Evolutionary conservation across 352 stramenopile species (phyloP), one percentile per base, ranked within the genome.

Genomic region (Salisapilia sapeloensis): DNA sequence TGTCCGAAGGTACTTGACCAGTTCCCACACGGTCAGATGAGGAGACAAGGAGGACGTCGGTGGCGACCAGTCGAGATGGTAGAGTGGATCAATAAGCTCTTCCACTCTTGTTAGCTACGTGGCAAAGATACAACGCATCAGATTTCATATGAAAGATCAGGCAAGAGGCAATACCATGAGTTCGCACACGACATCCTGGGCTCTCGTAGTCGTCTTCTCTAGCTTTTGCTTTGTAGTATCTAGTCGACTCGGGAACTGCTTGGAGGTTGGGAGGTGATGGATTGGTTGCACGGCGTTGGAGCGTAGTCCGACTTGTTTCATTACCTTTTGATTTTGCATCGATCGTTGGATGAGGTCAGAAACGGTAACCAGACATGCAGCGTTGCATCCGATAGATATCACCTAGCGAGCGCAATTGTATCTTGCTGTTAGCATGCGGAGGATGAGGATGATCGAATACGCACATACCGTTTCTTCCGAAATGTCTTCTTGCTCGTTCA

Each of bases 1-100:
- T 3, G 80, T 65, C 38, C 74, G 72, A n/a, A 86, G 58, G 36
- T 86, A 83, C 45, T 76, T 82, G 53, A 86, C 82, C 10, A 83
- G 48, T 37, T 86, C 71, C 62, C 65, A 82, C 66, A 86, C 80
- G 25, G 57, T 65, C 33, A 67, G 67, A 38, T 86, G 62, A 1
- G 71, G 63, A 28, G 82, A 65, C 0, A 63, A 55, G 6, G 69
- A 56, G 4, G 66, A 44, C 10, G 71, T 53, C 7, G 46, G 54
- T 4, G 71, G 61, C 2, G 51, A 61, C 71, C 71, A 86, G 37
- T 86, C 76, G 28, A 83, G 52, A 40, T 72, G 83, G 43, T 81
- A 79, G 29, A 82, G 78, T 6, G 64, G 70, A 6, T 56, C 66
- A 10, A 86, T 48, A 28, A 86, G 38, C 31, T 82, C 67, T 32